Base-by-base conservation (phyloP, 75 land plant species). In the Isoetes taiwanensis region DNA sequence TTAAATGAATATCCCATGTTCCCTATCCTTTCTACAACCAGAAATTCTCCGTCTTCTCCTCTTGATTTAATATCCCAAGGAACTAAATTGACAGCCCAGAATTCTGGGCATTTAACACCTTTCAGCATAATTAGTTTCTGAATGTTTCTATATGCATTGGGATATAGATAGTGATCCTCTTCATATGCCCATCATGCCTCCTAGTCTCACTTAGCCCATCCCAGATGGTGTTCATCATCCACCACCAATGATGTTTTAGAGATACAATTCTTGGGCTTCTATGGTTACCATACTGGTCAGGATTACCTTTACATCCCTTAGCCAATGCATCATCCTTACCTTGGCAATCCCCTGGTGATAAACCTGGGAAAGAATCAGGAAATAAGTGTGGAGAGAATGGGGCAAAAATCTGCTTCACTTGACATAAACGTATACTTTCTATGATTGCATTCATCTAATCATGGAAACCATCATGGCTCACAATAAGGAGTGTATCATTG, bases 151-250 rank as follows among this genome's bases (percentile, higher is more conserved):
- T 86, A 86, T 14, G 99, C 96, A 68, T 94, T 94, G 1, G 99
- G 99, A 30, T 63, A 74, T 12, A 94, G 75, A 54, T 68, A 94
- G 64, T 89, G 99, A 53, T 94, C 99, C 52, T 94, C 99, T 43
- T 94, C 99, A 88, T 71, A 62, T 94, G 90, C 0, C 84, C 85
- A 3, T 52, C 14, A 32, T 75, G 72, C 0, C 57, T 32, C 43
- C 52, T 23, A 0, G 84, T 88, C 65, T 94, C 99, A 54, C 48
- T 52, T 68, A 94, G 56, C 4, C 99, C 99, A 72, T 94, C 90
- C 96, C 99, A 94, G 21, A 94, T 81, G 4, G 96, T 88, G 62
- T 94, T 94, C 99, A 94, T 94, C 99, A 94, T 94, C 99, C 99
- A 94, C 96, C 99, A 94, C 99, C 99, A 94, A 57, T 94, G 99